Evolutionary conservation across 441 rosid species (phyloP).

Genomic region (Capsella rubella): DNA sequence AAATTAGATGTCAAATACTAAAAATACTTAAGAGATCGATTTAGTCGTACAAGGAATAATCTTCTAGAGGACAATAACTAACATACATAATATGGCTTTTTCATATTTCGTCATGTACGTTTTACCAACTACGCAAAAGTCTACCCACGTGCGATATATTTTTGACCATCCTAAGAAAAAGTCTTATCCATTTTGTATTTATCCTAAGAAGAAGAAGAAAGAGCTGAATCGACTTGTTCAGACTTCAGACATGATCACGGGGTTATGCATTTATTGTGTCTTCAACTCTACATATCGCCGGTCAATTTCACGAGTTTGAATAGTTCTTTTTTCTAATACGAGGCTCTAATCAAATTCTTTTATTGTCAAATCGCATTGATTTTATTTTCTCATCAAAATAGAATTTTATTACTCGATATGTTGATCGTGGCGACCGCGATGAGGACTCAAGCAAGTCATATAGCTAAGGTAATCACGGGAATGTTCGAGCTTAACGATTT

Average conservation of each 20-base stretch:
- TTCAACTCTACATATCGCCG: neutral
- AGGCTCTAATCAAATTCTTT: neutral
- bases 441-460: no score
- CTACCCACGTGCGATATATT: conserved; percentile 34
- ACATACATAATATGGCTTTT: neutral
- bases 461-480: no score
- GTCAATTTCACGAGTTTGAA: conserved; percentile 21
- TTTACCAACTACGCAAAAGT: conserved; percentile 7
- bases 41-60: conserved; percentile 9
- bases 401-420: no score
- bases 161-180: neutral
- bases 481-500: no score
- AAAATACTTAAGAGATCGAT: neutral
- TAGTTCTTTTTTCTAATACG: neutral
- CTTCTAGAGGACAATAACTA: neutral
- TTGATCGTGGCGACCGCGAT: no score
- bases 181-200: neutral
- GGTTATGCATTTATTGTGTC: conserved; percentile 20
- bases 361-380: no score
- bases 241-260: neutral
- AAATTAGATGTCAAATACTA: neutral
- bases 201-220: neutral
- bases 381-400: no score
- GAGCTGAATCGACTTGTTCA: neutral
- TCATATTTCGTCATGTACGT: conserved; percentile 8